Conservation (phyloP, 169 alveolate genomes). For the Eimeria maxima region DNA sequence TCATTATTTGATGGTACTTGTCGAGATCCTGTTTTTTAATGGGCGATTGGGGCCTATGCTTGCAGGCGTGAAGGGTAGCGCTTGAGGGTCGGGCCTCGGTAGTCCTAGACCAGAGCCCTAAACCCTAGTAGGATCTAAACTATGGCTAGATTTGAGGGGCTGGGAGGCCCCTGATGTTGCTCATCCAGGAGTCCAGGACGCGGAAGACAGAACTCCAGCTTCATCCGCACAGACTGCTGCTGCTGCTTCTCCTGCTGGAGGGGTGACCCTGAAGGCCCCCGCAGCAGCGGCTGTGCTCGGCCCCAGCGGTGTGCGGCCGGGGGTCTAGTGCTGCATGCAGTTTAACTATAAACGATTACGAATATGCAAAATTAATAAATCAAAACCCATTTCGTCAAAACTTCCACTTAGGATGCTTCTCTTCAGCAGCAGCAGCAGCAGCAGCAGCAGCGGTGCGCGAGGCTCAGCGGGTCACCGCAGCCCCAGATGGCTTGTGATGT, state of each 20-base stretch:
- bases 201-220: not conserved
- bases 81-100: not conserved
- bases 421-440: slow-evolving; percentile 11
- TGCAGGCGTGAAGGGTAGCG: not conserved
- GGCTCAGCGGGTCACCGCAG: slow-evolving; percentile 46
- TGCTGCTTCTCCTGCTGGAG: not conserved
- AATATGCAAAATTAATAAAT: not conserved
- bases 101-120: too few relatives aligned
- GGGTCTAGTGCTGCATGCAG: not conserved
- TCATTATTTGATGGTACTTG: too few relatives aligned
- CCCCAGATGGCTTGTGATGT: not conserved
- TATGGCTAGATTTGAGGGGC: not conserved
- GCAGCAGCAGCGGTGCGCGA: slow-evolving; percentile 42
- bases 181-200: not conserved
- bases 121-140: not conserved
- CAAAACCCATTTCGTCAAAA: slow-evolving; percentile 1
- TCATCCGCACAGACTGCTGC: not conserved
- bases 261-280: slow-evolving; percentile 52
- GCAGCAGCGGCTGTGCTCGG: slow-evolving; percentile 19
- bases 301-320: slow-evolving; percentile 28
- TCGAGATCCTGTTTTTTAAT: not conserved
- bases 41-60: not conserved
- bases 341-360: not conserved
- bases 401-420: not conserved
- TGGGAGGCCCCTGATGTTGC: not conserved